Base-by-base conservation (phyloP, 2,329 filamentous ascomycete species). In the Aspergillus fijiensis region DNA sequence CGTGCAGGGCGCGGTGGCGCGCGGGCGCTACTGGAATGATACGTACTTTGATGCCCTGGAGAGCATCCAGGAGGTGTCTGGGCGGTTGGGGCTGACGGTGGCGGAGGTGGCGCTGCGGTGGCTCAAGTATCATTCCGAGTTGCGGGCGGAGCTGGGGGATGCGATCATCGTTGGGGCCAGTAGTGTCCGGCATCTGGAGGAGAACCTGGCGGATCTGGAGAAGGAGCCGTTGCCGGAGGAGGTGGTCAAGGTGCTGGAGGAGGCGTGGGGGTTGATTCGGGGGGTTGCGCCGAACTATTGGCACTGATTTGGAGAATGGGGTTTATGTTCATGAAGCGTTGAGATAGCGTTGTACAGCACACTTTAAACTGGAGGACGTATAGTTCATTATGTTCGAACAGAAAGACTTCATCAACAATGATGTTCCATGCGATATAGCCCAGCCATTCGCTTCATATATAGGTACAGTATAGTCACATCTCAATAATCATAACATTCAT, bases 91-190 rank as follows among this genome's bases (percentile, higher is more conserved):
- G 1, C 31, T 83, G 33, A 79, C 77, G 0, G 68, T 77, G 58
- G 72, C 74, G 0, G 79, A 82, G 61, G 73, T 74, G 63, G 79
- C 79, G 1, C 61, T 83, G 56, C 64, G 81, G 31, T 83, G 81
- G 81, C 70, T 77, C 39, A 69, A 69, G 1, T 76, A 82, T 66
- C 80, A 83, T 60, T 78, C 73, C 10, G 49, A 66, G 51, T 54
- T 80, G 53, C 69, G 69, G 42, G 60, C 63, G 10, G 67, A 74
- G 39, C 54, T 68, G 4, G 70, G 69, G 0, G 77, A 80, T 67
- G 75, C 69, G 9, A 69, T 79, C 14, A 70, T 80, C 55, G 72
- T 80, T 33, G 77, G 79, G 1, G 76, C 74, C 1, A 73, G 70
- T 23, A 74, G 68, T 39, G 49, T 70, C 1, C 63, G 68, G 49